Evolutionary conservation across 1,284 basidiomycete species (phyloP), one percentile per base, ranked within the genome.

Genomic region (Cystobasidium pallidum): DNA sequence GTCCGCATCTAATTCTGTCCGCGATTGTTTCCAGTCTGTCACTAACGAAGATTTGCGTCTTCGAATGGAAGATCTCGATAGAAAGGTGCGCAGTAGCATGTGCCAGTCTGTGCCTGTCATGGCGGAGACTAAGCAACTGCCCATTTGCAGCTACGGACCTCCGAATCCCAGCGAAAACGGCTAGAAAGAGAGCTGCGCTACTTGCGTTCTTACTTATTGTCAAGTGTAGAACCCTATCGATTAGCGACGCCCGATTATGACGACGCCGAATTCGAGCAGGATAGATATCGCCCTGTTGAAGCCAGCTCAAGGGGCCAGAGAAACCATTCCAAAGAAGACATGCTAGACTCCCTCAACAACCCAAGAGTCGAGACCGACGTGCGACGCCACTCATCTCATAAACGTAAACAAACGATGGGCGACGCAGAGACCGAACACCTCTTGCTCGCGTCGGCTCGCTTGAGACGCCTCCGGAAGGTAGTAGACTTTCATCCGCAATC

Each of bases 371-470:
- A n/a, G n/a, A n/a, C n/a, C n/a, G n/a, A n/a, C n/a, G n/a, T n/a
- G n/a, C n/a, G n/a, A n/a, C 24, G 41, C 17, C 43, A 51, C 11
- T 36, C 28, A 34, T 6, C 19, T 21, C 36, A 13, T 7, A 57
- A 4, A 36, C 54, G 54, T 17, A 57, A 34, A 34, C 54, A 32
- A 36, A 57, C 54, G 13, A 80, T 83, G 79, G 82, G 82, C 36
- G 82, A 83, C 74, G 82, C 82, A 54, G 81, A 81, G 71, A 77
- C 82, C 11, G 82, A 83, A 70, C 81, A 81, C 49, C 77, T 83
- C 17, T 76, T 83, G 45, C 78, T 81, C 10, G 82, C 82, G 2
- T 80, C 36, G 17, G 54, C 66, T 21, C 66, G 66, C 21, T n/a
- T 58, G 39, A 68, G 19, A 13, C 24, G 36, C 13, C n/a, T 70